Evolutionary conservation across 2,329 filamentous ascomycete species (phyloP).

Genomic region (Trichoderma brevicompactum): DNA sequence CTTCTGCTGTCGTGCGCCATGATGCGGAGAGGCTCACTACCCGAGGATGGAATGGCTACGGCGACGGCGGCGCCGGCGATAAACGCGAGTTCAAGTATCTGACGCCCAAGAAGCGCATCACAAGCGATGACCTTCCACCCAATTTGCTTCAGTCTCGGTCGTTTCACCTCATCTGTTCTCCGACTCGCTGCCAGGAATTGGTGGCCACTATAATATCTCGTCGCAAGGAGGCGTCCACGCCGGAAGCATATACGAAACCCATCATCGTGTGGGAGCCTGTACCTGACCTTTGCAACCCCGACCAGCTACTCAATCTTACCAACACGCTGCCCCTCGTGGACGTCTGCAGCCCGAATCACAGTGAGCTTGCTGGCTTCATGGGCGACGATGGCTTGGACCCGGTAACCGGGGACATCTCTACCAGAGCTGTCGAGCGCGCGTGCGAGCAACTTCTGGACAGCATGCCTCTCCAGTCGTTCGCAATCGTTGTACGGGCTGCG

Average conservation of each 20-base stretch:
- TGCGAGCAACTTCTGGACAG: slow-evolving; percentile 66
- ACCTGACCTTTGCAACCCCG: slow-evolving; percentile 80
- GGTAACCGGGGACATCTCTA: slow-evolving; percentile 58
- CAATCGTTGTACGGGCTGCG: slow-evolving; percentile 72
- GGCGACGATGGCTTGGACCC: slow-evolving; percentile 61
- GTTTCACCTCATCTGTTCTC: slow-evolving; percentile 87
- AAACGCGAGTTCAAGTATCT: slow-evolving; percentile 81
- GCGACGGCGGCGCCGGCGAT: slow-evolving; percentile 66
- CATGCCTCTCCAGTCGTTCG: slow-evolving; percentile 67
- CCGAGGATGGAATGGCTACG: slow-evolving; percentile 90
- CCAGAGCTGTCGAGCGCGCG: slow-evolving; percentile 57
- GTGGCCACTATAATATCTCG: slow-evolving; percentile 70
- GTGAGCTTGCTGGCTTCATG: slow-evolving; percentile 87
- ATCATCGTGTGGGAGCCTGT: slow-evolving; percentile 95
- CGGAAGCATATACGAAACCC: slow-evolving; percentile 56
- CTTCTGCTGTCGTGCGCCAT: slow-evolving; percentile 70
- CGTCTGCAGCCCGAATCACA: slow-evolving; percentile 78
- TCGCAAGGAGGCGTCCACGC: slow-evolving; percentile 48
- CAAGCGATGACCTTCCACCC: slow-evolving; percentile 70
- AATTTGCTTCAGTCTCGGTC: slow-evolving; percentile 71
- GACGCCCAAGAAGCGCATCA: slow-evolving; percentile 83
- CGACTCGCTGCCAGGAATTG: slow-evolving; percentile 74
- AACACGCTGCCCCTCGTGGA: slow-evolving; percentile 66
- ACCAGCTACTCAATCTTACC: slow-evolving; percentile 66
- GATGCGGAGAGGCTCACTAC: slow-evolving; percentile 76